Base-by-base conservation (phyloP, 805 yeast genomes). In the Hanseniaspora pseudoguilliermondii region DNA sequence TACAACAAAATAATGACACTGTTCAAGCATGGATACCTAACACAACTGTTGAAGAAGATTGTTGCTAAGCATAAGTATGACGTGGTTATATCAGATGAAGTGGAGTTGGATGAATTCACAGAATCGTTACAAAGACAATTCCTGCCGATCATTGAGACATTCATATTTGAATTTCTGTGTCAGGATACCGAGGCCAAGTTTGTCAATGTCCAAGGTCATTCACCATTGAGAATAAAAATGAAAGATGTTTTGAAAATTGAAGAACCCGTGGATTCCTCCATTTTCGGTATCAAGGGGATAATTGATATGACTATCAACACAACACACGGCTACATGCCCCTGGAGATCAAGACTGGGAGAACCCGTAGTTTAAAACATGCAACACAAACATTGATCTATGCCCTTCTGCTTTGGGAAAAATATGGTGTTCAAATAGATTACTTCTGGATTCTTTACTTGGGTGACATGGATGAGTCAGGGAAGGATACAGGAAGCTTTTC, bases 231-330 rank as follows among this genome's bases (percentile, higher is more conserved):
- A 11, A 72, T 82, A 43, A 73, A 83, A 0, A 80, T 85, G 0
- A 72, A 79, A 16, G 81, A 83, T 57, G 77, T 89, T 9, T 71
- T 87, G 36, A 96, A 86, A 63, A 79, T 87, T 10, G 99, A 93
- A 67, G 97, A 93, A 63, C 85, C 82, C 62, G 83, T 93, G 15
- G 82, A 95, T 88, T 87, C 97, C 0, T 95, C 97, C 0, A 76
- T 79, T 64, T 89, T 78, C 70, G 99, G 99, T 0, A 69, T 93
- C 9, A 80, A 87, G 61, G 99, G 99, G 0, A 79, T 83, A 61
- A 80, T 90, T 18, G 99, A 93, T 70, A 96, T 84, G 2, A 88
- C 96, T 0, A 75, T 88, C 1, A 84, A 84, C 60, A 84, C 85
- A 0, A 66, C 71, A 27, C 77, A 77, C n/a, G 77, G 72, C 55